Conservation (phyloP, 805 yeast genomes). For the Kuraishia ogatae region DNA sequence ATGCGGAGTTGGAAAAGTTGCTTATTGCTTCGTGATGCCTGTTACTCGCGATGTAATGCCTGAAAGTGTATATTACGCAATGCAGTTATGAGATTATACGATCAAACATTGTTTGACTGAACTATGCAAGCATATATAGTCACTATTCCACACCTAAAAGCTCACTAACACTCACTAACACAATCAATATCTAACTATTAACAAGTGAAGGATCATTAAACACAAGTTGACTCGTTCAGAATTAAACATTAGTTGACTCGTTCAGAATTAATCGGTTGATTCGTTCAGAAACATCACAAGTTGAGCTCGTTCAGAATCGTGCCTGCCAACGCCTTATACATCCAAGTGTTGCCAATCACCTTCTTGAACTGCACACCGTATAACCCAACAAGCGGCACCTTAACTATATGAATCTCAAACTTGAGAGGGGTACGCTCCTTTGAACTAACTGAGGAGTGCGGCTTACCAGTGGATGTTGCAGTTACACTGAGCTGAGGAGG, state of each 20-base stretch:
- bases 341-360: constrained; percentile 90
- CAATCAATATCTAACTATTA: no score
- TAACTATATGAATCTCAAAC: constrained; percentile 87
- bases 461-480: constrained; percentile 3
- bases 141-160: no score
- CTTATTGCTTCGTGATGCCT: background rate
- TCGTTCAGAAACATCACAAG: constrained; percentile 28
- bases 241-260: no score
- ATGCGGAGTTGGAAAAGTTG: constrained; percentile 9
- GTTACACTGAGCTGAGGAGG: constrained; percentile 2
- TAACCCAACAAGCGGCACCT: constrained; percentile 81
- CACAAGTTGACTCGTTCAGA: no score
- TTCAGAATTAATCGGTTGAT: no score
- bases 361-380: constrained; percentile 95
- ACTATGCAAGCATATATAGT: no score
- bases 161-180: no score
- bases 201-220: no score
- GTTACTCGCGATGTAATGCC: no score
- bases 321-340: constrained; percentile 84
- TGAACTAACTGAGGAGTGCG: background rate
- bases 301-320: constrained; percentile 69
- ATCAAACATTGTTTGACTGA: no score
- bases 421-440: constrained; percentile 54
- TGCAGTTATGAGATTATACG: no score
- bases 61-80: no score